A percentile compares a stretch with the other conserved stretches of the same genome.
Conservation (phyloP, 169 alveolate genomes). For the Plasmodium gallinaceum region DNA sequence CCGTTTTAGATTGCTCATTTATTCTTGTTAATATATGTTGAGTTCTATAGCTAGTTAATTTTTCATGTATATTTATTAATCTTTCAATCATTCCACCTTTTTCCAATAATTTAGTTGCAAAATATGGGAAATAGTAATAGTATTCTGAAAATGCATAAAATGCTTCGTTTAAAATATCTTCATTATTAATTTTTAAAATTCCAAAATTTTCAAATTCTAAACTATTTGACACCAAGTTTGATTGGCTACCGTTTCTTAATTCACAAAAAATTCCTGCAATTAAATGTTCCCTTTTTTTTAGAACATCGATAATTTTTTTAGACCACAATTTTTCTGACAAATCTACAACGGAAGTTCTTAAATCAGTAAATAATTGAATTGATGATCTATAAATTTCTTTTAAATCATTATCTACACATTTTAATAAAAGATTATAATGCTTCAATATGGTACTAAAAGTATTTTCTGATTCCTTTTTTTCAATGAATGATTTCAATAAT, state of each 20-base stretch:
- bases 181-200: slow-evolving; percentile 50
- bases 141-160: slow-evolving; percentile 59
- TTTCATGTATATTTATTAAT: slow-evolving; percentile 29
- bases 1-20: slow-evolving; percentile 43
- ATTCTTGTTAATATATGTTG: slow-evolving; percentile 38
- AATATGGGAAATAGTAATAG: slow-evolving; percentile 47
- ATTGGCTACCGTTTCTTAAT: slow-evolving; percentile 53
- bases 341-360: slow-evolving; percentile 30
- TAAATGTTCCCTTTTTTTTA: slow-evolving; percentile 58
- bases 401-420: slow-evolving; percentile 52
- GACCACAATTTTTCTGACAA: slow-evolving; percentile 55
- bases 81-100: slow-evolving; percentile 57
- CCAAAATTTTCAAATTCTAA: slow-evolving; percentile 54
- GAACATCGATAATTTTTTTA: slow-evolving; percentile 46
- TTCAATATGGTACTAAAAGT: slow-evolving; percentile 31
- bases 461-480: slow-evolving; percentile 32
- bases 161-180: slow-evolving; percentile 38
- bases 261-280: slow-evolving; percentile 66
- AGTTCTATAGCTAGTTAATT: slow-evolving; percentile 55
- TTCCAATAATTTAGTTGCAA: slow-evolving; percentile 28
- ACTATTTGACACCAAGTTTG: slow-evolving; percentile 21
- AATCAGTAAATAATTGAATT: slow-evolving; percentile 30
- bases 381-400: slow-evolving; percentile 35
- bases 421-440: slow-evolving; percentile 34
- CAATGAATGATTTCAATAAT: slow-evolving; percentile 61